These are phyloP conservation scores for Neovahlkampfia damariscottae DNA, from an alignment of 78 protist species.

Conservation along the genomic window DNA sequence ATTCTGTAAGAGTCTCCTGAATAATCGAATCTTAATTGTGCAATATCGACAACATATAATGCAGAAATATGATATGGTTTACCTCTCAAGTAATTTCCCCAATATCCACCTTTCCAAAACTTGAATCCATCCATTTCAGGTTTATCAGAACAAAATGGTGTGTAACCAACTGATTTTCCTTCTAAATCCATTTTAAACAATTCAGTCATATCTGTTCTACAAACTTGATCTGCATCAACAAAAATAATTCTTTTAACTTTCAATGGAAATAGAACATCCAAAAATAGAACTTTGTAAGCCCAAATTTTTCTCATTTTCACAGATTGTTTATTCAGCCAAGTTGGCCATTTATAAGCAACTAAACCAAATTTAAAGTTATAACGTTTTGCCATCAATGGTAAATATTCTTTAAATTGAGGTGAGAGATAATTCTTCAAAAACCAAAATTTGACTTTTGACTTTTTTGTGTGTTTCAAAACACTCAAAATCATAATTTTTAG, in stretches of 20 bases:
- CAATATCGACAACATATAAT: slow-evolving; percentile 89
- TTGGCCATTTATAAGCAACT: slow-evolving; percentile 95
- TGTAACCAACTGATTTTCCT: slow-evolving; percentile 68
- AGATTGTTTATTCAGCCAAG: slow-evolving; percentile 80
- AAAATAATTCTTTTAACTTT: slow-evolving; percentile 64
- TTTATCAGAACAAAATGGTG: slow-evolving; percentile 80
- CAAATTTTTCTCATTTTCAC: slow-evolving; percentile 93
- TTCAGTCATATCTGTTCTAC: slow-evolving; percentile 81
- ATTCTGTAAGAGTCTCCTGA: slow-evolving; percentile 85
- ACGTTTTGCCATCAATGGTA: slow-evolving; percentile 46
- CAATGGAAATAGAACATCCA: slow-evolving; percentile 96
- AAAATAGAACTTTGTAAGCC: slow-evolving; percentile 93
- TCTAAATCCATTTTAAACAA: slow-evolving; percentile 72
- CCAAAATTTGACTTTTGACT: slow-evolving; percentile 83
- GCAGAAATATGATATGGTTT: slow-evolving; percentile 92
- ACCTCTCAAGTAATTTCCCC: slow-evolving; percentile 75
- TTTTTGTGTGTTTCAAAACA: slow-evolving; percentile 29
- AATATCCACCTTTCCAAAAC: slow-evolving; percentile 87
- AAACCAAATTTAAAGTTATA: slow-evolving; percentile 71
- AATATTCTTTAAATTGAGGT: slow-evolving; percentile 58
- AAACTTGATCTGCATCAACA: slow-evolving; percentile 93
- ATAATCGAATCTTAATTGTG: slow-evolving; percentile 53
- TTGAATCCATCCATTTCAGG: slow-evolving; percentile 82
- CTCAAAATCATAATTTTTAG: slow-evolving; percentile 85
- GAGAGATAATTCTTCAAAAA: slow-evolving; percentile 72